phyloP scores from a whole-genome alignment of 176 grass and related monocot genomes.

The Panicum miliaceum region DNA sequence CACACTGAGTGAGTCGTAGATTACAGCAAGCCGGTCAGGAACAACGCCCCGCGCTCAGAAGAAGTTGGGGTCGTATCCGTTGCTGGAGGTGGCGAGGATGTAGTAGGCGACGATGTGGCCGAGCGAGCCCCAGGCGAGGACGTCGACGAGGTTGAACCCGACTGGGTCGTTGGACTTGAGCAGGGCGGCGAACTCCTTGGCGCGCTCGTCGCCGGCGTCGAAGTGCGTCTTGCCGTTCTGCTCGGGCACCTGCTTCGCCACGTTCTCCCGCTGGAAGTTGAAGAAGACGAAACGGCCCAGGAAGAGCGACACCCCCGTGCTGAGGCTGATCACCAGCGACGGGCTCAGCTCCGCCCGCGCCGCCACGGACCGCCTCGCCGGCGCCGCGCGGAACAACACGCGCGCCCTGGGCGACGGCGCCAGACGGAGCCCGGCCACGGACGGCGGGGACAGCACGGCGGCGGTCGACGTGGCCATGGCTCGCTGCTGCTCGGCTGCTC shows the following conservation, averaged over 20 bases:
- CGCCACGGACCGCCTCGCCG: constrained; percentile 38
- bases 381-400: constrained; percentile 25
- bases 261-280: constrained; percentile 99
- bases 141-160: constrained; percentile 96
- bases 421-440: constrained; percentile 63
- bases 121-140: constrained; percentile 89
- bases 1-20: not conserved
- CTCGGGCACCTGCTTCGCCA: constrained; percentile 92
- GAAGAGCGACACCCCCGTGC: constrained; percentile 94
- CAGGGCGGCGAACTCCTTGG: constrained; percentile 81
- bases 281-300: constrained; percentile 98
- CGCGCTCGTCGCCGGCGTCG: constrained; percentile 88
- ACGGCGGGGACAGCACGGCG: constrained; percentile 49
- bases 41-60: constrained; percentile 36
- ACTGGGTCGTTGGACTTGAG: constrained; percentile 98
- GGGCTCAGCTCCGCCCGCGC: constrained; percentile 78
- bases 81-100: constrained; percentile 97
- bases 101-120: constrained; percentile 98
- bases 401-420: constrained; percentile 37
- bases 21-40: not conserved
- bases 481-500: not conserved
- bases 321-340: constrained; percentile 95
- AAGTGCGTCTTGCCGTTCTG: constrained; percentile 98
- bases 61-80: constrained; percentile 94
- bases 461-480: constrained; percentile 57